phyloP scores from a whole-genome alignment of 148 eudicot genomes.

The Amaranthus palmeri region DNA sequence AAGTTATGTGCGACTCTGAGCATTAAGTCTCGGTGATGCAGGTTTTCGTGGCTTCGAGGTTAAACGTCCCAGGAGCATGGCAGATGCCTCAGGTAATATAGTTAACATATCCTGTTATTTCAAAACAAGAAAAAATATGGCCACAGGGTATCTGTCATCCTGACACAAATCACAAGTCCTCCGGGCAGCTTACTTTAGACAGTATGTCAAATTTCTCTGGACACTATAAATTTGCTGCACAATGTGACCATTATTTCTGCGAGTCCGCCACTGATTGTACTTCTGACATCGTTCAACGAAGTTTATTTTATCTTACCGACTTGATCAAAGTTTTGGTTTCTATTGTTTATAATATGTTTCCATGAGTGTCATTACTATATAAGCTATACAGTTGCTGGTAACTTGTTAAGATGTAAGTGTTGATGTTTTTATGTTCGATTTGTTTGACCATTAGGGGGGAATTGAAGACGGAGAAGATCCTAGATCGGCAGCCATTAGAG shows the following conservation, averaged over 20 bases:
- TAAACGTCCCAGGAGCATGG: slow-evolving; percentile 99
- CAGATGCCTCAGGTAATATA: slow-evolving; percentile 91
- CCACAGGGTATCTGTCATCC: background rate
- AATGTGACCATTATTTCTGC: background rate
- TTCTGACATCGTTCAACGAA: background rate
- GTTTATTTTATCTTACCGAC: background rate
- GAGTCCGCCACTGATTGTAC: background rate
- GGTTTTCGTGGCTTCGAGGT: slow-evolving; percentile 97
- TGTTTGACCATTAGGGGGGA: slow-evolving; percentile 49
- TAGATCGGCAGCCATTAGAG: slow-evolving; percentile 72
- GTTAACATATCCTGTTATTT: background rate
- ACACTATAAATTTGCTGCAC: background rate
- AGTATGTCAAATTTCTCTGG: background rate
- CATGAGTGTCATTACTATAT: background rate
- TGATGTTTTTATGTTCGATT: background rate
- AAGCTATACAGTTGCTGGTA: background rate
- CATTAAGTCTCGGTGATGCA: slow-evolving; percentile 22
- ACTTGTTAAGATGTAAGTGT: background rate
- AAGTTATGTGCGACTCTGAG: background rate
- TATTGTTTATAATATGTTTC: background rate
- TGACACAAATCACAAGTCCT: background rate
- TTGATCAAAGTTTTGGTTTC: no score
- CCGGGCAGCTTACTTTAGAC: no score
- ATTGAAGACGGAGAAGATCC: slow-evolving; percentile 94
- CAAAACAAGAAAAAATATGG: background rate